These are phyloP conservation scores for Nyssa sinensis DNA, from an alignment of 148 eudicot genomes.

Conservation along the genomic window DNA sequence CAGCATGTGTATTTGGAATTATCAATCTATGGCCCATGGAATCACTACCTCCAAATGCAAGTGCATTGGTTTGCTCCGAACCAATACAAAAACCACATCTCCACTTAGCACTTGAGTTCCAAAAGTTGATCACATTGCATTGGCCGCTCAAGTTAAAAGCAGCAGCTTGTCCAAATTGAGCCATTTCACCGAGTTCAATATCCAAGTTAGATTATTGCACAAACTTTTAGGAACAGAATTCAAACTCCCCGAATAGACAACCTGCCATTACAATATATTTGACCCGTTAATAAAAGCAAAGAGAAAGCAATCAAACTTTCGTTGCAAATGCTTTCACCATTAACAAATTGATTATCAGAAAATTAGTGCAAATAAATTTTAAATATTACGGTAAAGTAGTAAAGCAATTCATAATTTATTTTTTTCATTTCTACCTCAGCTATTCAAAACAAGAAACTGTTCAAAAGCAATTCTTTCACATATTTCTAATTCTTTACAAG, in stretches of 20 bases:
- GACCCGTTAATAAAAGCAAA: neutral
- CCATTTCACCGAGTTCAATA: constrained; percentile 24
- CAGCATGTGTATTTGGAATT: constrained; percentile 14
- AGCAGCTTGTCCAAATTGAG: constrained; percentile 49
- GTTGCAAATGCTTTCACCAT: neutral
- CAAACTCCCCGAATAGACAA: constrained; percentile 8
- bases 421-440: neutral
- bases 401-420: neutral
- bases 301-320: neutral
- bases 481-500: too few relatives aligned
- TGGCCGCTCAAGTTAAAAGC: constrained; percentile 34
- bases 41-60: constrained; percentile 38
- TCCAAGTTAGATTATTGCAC: neutral
- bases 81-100: constrained; percentile 14
- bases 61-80: constrained; percentile 15
- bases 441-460: neutral
- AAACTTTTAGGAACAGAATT: constrained; percentile 1
- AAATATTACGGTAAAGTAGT: neutral
- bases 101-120: constrained; percentile 22
- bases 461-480: neutral
- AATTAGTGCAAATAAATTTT: neutral
- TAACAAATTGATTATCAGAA: neutral
- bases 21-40: constrained; percentile 31
- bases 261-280: neutral
- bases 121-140: constrained; percentile 21